Evolutionary conservation across 202 grass and related monocot genomes (phyloP).

Genomic region (Digitaria exilis): DNA sequence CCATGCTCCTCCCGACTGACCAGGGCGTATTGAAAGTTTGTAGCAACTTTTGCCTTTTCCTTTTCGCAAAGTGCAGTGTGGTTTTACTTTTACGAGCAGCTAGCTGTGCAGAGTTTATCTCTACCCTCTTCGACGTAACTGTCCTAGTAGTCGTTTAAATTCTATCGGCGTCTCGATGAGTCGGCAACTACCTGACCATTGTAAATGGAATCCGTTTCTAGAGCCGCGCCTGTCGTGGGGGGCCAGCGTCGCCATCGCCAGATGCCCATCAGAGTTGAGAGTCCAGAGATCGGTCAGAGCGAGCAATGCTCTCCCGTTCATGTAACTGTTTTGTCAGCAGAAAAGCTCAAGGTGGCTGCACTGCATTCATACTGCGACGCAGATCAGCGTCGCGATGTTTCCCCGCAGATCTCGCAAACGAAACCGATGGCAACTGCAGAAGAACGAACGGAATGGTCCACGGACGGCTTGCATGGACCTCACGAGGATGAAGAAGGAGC

Average conservation of each 20-base stretch:
- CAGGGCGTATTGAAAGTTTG: not conserved
- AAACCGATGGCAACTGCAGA: no score
- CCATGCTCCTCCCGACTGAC: not conserved
- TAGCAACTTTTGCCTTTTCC: not conserved
- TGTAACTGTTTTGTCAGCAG: not conserved
- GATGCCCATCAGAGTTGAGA: not conserved
- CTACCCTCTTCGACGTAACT: not conserved
- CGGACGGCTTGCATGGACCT: not conserved
- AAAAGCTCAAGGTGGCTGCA: not conserved
- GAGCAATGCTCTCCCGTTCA: not conserved
- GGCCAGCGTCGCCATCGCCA: not conserved
- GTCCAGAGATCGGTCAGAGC: not conserved
- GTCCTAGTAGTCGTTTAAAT: not conserved
- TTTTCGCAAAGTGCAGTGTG: not conserved
- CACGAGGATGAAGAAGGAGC: not conserved
- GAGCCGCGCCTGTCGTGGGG: no score
- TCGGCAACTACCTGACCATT: not conserved
- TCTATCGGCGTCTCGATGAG: not conserved
- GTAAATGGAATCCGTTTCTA: not conserved
- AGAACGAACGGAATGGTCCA: no score
- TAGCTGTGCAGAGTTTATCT: not conserved
- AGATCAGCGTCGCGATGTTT: not conserved
- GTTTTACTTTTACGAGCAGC: not conserved
- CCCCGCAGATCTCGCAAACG: not conserved
- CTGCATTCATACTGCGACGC: not conserved